These are phyloP conservation scores for Lactarius trivialis DNA, from an alignment of 768 basidiomycete species.

Conservation along the genomic window DNA sequence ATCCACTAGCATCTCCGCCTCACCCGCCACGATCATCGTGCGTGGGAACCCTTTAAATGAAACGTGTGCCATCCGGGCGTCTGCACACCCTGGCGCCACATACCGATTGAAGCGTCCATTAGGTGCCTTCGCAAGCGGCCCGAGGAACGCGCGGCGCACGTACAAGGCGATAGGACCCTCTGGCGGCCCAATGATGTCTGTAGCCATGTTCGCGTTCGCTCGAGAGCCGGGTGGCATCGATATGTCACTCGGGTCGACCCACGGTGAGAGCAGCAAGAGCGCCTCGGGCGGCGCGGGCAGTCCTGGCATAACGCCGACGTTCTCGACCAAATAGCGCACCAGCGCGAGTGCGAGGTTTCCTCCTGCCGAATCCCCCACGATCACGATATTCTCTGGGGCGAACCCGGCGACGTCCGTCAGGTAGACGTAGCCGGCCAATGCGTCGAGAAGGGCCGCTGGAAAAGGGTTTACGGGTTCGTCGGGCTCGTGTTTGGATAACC, in stretches of 20 bases:
- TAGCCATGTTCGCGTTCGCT: slow-evolving; percentile 9
- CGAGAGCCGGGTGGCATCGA: slow-evolving; percentile 7
- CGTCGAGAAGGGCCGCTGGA: slow-evolving; percentile 70
- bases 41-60: slow-evolving; percentile 31
- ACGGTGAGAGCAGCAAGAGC: slow-evolving; percentile 13
- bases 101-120: slow-evolving; percentile 5
- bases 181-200: slow-evolving; percentile 11
- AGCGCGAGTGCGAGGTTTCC: slow-evolving; percentile 65
- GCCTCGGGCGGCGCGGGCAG: slow-evolving; percentile 3
- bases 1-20: slow-evolving; percentile 33
- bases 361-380: slow-evolving; percentile 74
- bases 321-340: slow-evolving; percentile 46
- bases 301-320: not conserved
- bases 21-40: slow-evolving; percentile 31
- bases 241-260: slow-evolving; percentile 12
- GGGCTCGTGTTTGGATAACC: slow-evolving; percentile 45
- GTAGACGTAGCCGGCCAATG: slow-evolving; percentile 66
- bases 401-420: slow-evolving; percentile 55
- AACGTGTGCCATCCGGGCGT: slow-evolving; percentile 22
- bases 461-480: slow-evolving; percentile 48
- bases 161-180: slow-evolving; percentile 6
- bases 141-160: slow-evolving; percentile 14
- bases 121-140: slow-evolving; percentile 10
- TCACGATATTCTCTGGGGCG: slow-evolving; percentile 50
- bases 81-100: slow-evolving; percentile 5